These are phyloP conservation scores for Verbascum thapsus DNA, from an alignment of 257 asterid genomes.

Conservation along the genomic window DNA sequence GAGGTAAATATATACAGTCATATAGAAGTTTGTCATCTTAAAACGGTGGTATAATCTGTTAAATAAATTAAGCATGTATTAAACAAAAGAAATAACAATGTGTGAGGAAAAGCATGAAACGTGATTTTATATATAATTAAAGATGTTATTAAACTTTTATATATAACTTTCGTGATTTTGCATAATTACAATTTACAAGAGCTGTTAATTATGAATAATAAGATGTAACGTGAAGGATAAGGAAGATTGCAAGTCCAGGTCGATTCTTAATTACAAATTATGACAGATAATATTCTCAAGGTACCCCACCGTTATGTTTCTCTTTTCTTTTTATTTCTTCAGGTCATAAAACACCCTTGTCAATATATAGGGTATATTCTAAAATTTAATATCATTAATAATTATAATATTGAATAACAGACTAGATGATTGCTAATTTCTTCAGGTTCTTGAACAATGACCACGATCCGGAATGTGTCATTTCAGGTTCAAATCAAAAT, in stretches of 20 bases:
- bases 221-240: constrained; percentile 7
- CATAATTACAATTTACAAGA: constrained; percentile 29
- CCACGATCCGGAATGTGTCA: background rate
- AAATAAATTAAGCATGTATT: too few relatives aligned
- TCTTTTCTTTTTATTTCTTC: background rate
- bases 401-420: constrained; percentile 30
- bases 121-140: background rate
- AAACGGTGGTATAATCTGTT: too few relatives aligned
- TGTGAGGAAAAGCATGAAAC: too few relatives aligned
- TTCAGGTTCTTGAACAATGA: constrained; percentile 3
- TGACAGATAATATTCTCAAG: constrained; percentile 33
- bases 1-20: too few relatives aligned
- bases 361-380: constrained; percentile 41
- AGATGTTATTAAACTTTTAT: constrained; percentile 9
- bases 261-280: constrained; percentile 43
- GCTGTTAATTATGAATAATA: constrained; percentile 29
- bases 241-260: constrained; percentile 35
- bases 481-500: too few relatives aligned
- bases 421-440: constrained; percentile 38
- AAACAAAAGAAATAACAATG: too few relatives aligned
- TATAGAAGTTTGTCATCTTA: too few relatives aligned
- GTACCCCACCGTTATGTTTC: constrained; percentile 38
- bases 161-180: constrained; percentile 10
- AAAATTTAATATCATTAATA: constrained; percentile 22
- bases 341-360: constrained; percentile 25